Conservation (phyloP, 805 yeast species). For the Suhomyces canberraensis region DNA sequence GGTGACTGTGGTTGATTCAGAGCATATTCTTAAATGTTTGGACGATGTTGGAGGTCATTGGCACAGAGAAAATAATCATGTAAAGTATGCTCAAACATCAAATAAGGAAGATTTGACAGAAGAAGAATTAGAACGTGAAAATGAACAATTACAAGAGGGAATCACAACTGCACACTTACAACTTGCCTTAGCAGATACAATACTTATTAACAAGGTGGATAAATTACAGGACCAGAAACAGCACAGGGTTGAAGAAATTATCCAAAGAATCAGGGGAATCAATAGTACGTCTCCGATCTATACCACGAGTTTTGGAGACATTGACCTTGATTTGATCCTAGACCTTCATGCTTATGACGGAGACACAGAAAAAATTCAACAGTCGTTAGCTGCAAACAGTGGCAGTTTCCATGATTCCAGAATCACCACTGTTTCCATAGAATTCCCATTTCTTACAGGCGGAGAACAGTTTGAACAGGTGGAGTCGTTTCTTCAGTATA, state of each 20-base stretch:
- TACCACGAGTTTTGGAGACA: conserved; percentile 70
- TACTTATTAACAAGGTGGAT: conserved; percentile 79
- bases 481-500: conserved; percentile 62
- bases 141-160: conserved; percentile 36
- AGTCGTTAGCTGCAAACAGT: conserved; percentile 13
- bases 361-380: conserved; percentile 16
- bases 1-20: conserved; percentile 78
- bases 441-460: conserved; percentile 44
- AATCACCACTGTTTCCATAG: conserved; percentile 31
- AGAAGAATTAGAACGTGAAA: conserved; percentile 27
- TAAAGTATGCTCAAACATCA: conserved; percentile 17
- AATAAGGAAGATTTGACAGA: conserved; percentile 18
- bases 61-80: conserved; percentile 44
- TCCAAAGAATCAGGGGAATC: conserved; percentile 45
- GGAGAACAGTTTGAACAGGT: conserved; percentile 41
- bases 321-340: conserved; percentile 61
- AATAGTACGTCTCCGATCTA: conserved; percentile 68
- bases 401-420: conserved; percentile 37
- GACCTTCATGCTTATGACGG: conserved; percentile 76
- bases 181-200: conserved; percentile 82
- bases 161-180: conserved; percentile 85
- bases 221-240: conserved; percentile 25
- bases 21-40: conserved; percentile 60
- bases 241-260: conserved; percentile 26
- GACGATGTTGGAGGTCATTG: conserved; percentile 73